Base-by-base conservation (phyloP, 495 filamentous ascomycete genomes). In the Cladorrhinum samala region DNA sequence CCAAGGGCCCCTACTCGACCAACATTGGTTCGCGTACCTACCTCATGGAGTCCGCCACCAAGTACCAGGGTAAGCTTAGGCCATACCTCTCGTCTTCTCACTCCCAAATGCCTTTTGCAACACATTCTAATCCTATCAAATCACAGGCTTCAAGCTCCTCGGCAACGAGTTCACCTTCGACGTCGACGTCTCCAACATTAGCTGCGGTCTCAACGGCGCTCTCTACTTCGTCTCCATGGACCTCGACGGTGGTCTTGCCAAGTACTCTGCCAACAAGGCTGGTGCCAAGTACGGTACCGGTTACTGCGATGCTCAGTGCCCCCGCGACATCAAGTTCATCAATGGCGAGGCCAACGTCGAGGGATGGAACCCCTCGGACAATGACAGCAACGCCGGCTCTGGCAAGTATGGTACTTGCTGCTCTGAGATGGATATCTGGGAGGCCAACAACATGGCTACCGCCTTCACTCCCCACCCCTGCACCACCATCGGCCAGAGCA, bases 381-480 rank as follows among this genome's bases (percentile, higher is more conserved):
- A 75, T 68, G 78, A 86, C 64, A 43, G 57, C 49, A 86, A 85
- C 67, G 72, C 80, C 36, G 84, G 84, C 40, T 53, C 73, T 19
- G 84, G 83, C 46, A 64, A 70, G 36, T 76, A 81, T 55, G 84
- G 84, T 55, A 75, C 80, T 54, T 89, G 85, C 78, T 89, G 85
- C 69, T 77, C 80, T 4, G 85, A 88, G 69, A 82, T 88, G 72
- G 84, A 88, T 59, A 76, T 88, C 66, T 86, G 83, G 81, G 83
- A 87, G 65, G 83, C 84, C 58, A 89, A 89, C 75, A 77, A 74
- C 23, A 73, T 79, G 64, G 75, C 83, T 9, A 81, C 78, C 33
- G 81, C 81, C 24, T 68, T 77, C 55, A 86, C 85, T 9, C 84
- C 84, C 19, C 85, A 89, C 67, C 77, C 85, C 40, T 89, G 85